Percentiles rank a stretch among this genome's conserved stretches.
phyloP scores from a whole-genome alignment of 2,329 filamentous ascomycete genomes.

The Fusarium continuum region DNA sequence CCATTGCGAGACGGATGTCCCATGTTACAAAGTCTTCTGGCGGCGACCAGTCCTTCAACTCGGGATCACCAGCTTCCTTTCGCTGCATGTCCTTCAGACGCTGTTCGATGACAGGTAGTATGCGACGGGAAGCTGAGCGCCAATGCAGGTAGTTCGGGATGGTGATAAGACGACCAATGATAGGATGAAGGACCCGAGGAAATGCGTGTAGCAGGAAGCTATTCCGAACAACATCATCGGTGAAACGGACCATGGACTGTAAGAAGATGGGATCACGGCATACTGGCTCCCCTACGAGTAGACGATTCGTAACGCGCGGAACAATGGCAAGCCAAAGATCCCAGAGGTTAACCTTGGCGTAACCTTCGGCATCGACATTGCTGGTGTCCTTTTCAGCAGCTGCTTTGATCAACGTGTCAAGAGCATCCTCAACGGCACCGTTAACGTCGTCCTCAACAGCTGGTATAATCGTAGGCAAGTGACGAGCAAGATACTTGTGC shows the following conservation, averaged over 20 bases:
- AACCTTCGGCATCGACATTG: constrained; percentile 46
- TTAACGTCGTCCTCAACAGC: constrained; percentile 54
- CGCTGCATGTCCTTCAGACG: constrained; percentile 58
- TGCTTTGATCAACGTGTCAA: constrained; percentile 40
- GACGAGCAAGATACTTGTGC: constrained; percentile 55
- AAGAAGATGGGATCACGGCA: constrained; percentile 58
- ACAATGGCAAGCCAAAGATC: constrained; percentile 55
- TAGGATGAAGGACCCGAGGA: constrained; percentile 58
- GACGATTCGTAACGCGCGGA: constrained; percentile 54
- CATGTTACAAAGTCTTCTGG: constrained; percentile 68
- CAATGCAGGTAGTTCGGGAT: constrained; percentile 59
- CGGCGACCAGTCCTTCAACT: constrained; percentile 52
- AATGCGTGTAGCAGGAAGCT: constrained; percentile 57
- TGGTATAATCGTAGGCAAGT: constrained; percentile 52
- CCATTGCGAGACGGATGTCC: constrained; percentile 61
- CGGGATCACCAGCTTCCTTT: constrained; percentile 52
- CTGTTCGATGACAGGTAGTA: constrained; percentile 59
- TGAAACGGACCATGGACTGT: constrained; percentile 58
- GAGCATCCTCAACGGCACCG: constrained; percentile 47
- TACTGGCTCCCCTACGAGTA: constrained; percentile 52
- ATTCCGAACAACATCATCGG: constrained; percentile 58
- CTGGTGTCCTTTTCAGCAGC: constrained; percentile 5
- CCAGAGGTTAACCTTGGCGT: constrained; percentile 56
- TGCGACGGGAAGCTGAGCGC: constrained; percentile 52
- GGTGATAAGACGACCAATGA: constrained; percentile 57